Evolutionary conservation across 2,329 filamentous ascomycete species (phyloP), one percentile per base, ranked within the genome.

Genomic region (Aureobasidium pullulans): DNA sequence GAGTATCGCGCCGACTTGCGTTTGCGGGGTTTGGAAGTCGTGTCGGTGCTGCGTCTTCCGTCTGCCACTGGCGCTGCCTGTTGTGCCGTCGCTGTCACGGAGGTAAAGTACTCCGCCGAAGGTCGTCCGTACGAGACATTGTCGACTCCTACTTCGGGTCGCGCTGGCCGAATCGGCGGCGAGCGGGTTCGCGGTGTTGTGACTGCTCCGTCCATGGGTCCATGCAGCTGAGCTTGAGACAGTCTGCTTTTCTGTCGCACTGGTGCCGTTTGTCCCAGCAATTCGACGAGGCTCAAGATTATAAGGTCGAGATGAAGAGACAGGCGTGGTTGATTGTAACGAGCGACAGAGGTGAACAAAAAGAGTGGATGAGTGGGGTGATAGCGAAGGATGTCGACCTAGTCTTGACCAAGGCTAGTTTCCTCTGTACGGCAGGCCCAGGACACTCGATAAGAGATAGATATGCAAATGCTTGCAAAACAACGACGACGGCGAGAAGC

Each of bases 131-230:
- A 48, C 7, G 43, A 57, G 42, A 10, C 54, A 57, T 39, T 39
- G 34, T 57, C 54, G 15, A 9, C 54, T 16, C n/a, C 43, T 34
- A 31, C 34, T 10, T 39, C 54, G 6, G 54, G 23, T 48, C 54
- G 54, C 36, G 54, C 54, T 37, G 54, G 54, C 36, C 54, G 54
- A 2, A 57, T 42, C 7, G 54, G 54, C 43, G 54, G 54, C 43
- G 54, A 47, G 42, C 54, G 54, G 23, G 43, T 47, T 32, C 54
- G 42, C 23, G 34, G 40, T 16, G 54, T 47, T 23, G 54, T 48
- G 47, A 39, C 54, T 57, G 54, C 39, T 47, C 34, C 54, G 43
- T 47, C 54, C 54, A 57, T 57, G 36, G 36, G 48, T 57, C 54
- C 54, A 57, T 57, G 23, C 54, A 57, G 43, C 9, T 11, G 16